Base-by-base conservation (phyloP, 1,284 basidiomycete genomes). In the Trametes polyzona region DNA sequence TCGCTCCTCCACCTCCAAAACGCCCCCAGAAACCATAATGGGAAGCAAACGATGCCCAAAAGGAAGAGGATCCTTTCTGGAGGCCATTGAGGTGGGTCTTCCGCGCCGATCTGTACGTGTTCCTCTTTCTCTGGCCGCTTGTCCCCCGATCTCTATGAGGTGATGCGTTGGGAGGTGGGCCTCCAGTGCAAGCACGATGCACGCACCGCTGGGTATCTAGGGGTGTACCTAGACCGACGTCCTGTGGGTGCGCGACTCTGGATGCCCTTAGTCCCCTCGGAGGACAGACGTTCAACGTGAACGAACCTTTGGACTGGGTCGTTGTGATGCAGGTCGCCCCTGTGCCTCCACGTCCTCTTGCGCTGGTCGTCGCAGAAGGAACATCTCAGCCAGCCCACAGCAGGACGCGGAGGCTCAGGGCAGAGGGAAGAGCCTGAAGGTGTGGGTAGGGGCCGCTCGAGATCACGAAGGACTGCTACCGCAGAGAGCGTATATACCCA, bases 21-120 rank as follows among this genome's bases (percentile, higher is more conserved):
- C n/a, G 55, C 67, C 8, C 67, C 67, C 6, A 61, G 26, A 12
- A 62, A 50, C 67, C 65, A 67, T 24, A 58, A 56, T 2, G 66
- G 67, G 21, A 59, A 63, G 49, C 61, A 65, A 21, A 66, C 24
- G 17, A 65, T 40, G 4, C 67, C 67, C 1, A 36, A 47, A 10
- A 66, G 16, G 39, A 65, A 66, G 4, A 65, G 40, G 9, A 40
- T 55, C 41, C 59, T 61, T 43, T 69, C 64, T 8, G 59, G 7
- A 3, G 67, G 67, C 57, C 58, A 64, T 3, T 50, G 46, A 0
- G 39, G 21, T 1, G 65, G 64, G 41, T 63, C 54, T 2, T 47
- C 21, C 14, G 67, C 58, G 9, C 59, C 55, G 26, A 56, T 56
- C 37, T 7, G 11, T 26, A 29, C 1, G 10, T 16, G 10, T 17